Evolutionary conservation across 176 grass and related monocot species (phyloP), one percentile per base, ranked within the genome.

Genomic region (Ensete glaucum): DNA sequence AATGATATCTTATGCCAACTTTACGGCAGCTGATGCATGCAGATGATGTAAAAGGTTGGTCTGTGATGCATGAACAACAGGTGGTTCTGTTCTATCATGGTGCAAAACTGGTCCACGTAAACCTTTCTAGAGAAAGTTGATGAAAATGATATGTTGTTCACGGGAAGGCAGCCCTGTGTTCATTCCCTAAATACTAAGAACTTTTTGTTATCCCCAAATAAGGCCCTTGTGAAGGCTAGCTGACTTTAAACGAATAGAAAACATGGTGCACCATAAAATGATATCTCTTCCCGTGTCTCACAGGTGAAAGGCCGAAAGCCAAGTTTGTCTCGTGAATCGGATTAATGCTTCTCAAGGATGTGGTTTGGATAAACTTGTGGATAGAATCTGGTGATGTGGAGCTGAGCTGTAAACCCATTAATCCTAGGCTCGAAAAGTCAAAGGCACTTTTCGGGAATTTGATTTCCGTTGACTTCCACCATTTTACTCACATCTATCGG

Each of bases 321-420:
- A 13, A 26, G 0, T 9, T 49, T 69, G 3, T 49, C 57, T n/a
- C 17, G 17, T 20, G 23, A 20, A 48, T n/a, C 16, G 14, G 21
- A 50, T 19, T 25, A 50, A 20, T n/a, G 34, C 11, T 11, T 16
- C 11, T 21, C 51, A 19, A n/a, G 34, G 67, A 70, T 70, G 14
- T 70, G 67, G 67, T 51, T 70, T 70, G 48, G 67, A 70, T 70
- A 70, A 70, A 50, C 10, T 70, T 50, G 43, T 21, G 43, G 67
- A 70, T 70, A 50, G 51, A 70, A 52, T 70, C 67, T 12, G 20
- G 17, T 70, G 67, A 70, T 11, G 67, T 56, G 71, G 51, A 73
- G 71, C 19, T 16, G 50, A 70, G 43, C 11, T 70, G 48, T 70
- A 50, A 66, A 43, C 6, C 34, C 34, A 6, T 43, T 43, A 6